phyloP scores from a whole-genome alignment of 495 filamentous ascomycete genomes.

The Astrothelium subdiscretum region DNA sequence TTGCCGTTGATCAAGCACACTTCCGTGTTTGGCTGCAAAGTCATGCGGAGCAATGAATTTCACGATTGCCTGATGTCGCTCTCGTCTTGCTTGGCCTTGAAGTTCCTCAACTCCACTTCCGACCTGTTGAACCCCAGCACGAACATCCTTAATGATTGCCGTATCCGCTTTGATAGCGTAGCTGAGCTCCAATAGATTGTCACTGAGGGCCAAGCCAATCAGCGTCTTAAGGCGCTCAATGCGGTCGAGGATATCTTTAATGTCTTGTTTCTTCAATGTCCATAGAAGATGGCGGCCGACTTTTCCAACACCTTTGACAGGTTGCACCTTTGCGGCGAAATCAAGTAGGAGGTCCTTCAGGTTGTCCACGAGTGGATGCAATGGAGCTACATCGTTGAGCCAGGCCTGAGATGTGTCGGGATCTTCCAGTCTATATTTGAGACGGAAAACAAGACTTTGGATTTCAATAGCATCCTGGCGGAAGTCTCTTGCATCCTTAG shows the following conservation, averaged over 20 bases:
- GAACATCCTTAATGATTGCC: not conserved
- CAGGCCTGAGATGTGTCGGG: not conserved
- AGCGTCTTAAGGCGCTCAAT: not conserved
- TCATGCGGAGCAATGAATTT: not conserved
- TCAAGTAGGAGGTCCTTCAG: not conserved
- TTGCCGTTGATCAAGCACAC: not conserved
- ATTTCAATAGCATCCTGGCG: not conserved
- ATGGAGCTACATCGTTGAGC: not conserved
- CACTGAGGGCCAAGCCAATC: not conserved
- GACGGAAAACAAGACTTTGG: not conserved
- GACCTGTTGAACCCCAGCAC: not conserved
- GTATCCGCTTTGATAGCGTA: not conserved
- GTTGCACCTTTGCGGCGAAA: not conserved
- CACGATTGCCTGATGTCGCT: not conserved
- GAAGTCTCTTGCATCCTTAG: slow-evolving; percentile 1
- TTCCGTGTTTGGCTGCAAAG: not conserved
- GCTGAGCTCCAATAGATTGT: not conserved
- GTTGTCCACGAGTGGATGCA: not conserved
- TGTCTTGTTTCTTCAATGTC: not conserved
- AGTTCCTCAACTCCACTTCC: not conserved
- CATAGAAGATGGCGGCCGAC: not conserved
- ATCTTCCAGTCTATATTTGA: not conserved
- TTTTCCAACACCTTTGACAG: not conserved
- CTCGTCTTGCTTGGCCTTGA: not conserved
- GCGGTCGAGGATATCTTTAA: not conserved